phyloP scores from a whole-genome alignment of 1,284 basidiomycete genomes.

The Marasmius sp. region DNA sequence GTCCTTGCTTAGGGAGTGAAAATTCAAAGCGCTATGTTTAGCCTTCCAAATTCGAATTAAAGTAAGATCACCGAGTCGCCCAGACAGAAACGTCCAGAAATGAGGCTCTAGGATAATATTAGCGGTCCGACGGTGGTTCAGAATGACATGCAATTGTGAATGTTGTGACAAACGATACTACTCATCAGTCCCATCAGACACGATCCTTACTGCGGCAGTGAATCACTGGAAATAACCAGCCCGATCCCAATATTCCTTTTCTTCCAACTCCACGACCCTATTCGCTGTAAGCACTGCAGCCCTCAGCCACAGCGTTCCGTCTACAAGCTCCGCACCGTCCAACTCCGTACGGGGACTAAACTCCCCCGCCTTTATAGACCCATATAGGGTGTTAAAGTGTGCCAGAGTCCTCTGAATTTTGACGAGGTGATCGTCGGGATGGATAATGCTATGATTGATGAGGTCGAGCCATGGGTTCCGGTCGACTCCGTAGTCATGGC shows the following conservation, averaged over 20 bases:
- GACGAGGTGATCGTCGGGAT: conserved; percentile 63
- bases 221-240: neutral
- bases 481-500: conserved; percentile 10
- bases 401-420: conserved; percentile 59
- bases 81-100: no score
- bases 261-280: conserved; percentile 4
- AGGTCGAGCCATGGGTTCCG: conserved; percentile 11
- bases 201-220: no score
- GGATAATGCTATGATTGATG: conserved; percentile 33
- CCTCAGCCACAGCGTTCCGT: conserved; percentile 61
- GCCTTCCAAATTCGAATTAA: no score
- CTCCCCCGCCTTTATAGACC: conserved; percentile 36
- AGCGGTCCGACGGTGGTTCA: no score
- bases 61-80: no score
- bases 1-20: no score
- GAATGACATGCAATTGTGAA: no score
- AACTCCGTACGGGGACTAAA: conserved; percentile 37
- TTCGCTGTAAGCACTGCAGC: conserved; percentile 45
- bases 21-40: no score
- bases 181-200: no score
- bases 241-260: conserved; percentile 8
- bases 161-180: no score
- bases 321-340: conserved; percentile 48
- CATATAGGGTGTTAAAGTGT: conserved; percentile 52
- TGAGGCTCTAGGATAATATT: no score